Conservation (phyloP, 306 rosid genomes). For the Morella rubra region DNA sequence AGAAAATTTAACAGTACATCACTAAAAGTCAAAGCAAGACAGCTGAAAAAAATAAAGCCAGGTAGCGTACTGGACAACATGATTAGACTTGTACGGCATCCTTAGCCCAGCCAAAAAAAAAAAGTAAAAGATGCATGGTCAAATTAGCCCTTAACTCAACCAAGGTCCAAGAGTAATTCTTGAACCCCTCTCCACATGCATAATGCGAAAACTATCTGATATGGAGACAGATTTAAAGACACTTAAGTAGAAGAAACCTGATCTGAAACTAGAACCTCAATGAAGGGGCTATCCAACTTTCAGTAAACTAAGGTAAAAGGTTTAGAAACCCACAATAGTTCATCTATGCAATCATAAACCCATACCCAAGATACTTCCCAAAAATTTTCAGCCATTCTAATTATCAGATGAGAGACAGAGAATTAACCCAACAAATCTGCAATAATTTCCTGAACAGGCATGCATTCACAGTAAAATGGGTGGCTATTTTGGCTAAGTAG, state of each 20-base stretch:
- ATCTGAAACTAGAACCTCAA: background rate
- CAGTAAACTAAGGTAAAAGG: background rate
- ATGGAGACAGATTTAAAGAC: background rate
- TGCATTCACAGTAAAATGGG: background rate
- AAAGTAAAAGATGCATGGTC: background rate
- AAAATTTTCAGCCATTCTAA: background rate
- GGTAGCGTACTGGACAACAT: background rate
- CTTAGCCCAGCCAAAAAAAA: background rate
- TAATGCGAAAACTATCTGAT: background rate
- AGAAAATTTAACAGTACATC: background rate
- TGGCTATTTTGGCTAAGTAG: background rate
- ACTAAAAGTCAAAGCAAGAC: background rate
- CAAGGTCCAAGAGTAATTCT: background rate
- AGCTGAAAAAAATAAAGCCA: conserved; percentile 10
- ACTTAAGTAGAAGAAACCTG: background rate
- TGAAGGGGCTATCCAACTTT: conserved; percentile 4
- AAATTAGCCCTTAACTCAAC: background rate
- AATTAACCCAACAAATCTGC: background rate
- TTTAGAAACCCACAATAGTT: background rate
- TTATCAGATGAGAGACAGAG: background rate
- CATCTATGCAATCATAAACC: background rate
- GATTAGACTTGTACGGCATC: background rate
- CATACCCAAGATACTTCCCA: background rate
- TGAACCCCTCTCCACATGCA: background rate
- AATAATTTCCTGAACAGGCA: background rate